Evolutionary conservation across 129 eudicot genomes (phyloP).

Genomic region (Silybum marianum): DNA sequence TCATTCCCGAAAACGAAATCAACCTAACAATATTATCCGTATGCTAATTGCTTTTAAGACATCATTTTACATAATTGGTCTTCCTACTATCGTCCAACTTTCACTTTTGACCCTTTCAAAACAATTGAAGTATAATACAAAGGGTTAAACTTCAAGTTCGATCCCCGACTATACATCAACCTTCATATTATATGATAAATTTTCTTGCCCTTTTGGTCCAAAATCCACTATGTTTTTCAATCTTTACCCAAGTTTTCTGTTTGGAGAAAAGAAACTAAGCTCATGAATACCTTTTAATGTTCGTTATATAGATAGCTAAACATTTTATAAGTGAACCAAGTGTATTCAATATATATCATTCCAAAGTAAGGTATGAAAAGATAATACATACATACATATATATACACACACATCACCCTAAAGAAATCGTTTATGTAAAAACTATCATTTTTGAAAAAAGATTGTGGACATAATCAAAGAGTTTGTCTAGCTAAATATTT

Average conservation of each 20-base stretch:
- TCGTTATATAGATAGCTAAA: too few species aligned
- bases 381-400: too few species aligned
- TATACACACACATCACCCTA: too few species aligned
- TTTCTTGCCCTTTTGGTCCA: not conserved
- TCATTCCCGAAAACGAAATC: not conserved
- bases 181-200: not conserved
- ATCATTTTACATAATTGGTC: not conserved
- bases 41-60: not conserved
- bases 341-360: too few species aligned
- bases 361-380: too few species aligned
- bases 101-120: not conserved
- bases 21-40: not conserved
- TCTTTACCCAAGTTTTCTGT: not conserved
- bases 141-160: not conserved
- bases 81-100: not conserved
- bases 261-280: too few species aligned
- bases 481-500: not conserved
- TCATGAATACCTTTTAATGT: too few species aligned
- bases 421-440: too few species aligned
- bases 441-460: too few species aligned
- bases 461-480: not conserved
- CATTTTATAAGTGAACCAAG: not conserved
- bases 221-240: not conserved
- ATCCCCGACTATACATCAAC: too few species aligned
- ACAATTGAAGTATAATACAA: not conserved